Conservation (phyloP, 176 grass and related monocot genomes). For the Triticum dicoccoides region DNA sequence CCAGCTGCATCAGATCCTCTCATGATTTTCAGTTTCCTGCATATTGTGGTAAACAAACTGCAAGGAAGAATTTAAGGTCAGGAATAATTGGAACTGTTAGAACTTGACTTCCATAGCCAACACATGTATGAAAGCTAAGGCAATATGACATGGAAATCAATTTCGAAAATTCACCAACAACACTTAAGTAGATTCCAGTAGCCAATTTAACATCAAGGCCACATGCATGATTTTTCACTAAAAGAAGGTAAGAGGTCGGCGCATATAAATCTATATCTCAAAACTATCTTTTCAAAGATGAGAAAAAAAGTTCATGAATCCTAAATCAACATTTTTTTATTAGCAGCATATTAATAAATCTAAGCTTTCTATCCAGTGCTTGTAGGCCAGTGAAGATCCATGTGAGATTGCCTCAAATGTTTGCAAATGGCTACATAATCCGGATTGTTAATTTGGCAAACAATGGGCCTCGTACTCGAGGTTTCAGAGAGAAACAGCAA, state of each 20-base stretch:
- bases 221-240: neutral
- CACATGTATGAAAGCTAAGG: neutral
- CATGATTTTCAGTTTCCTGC: slow-evolving; percentile 64
- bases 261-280: neutral
- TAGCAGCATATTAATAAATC: neutral
- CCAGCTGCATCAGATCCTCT: slow-evolving; percentile 65
- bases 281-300: neutral
- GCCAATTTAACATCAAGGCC: neutral
- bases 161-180: neutral
- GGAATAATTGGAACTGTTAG: neutral
- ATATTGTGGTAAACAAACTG: slow-evolving; percentile 60
- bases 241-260: neutral
- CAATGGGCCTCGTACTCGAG: neutral
- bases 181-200: neutral
- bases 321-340: neutral
- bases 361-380: neutral
- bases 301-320: neutral
- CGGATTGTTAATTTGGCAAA: neutral
- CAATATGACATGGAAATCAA: neutral
- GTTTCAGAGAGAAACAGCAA: neutral
- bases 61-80: slow-evolving; percentile 12
- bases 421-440: neutral
- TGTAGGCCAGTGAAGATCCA: neutral
- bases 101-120: neutral
- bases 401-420: neutral